Evolutionary conservation across 1,284 basidiomycete genomes (phyloP), one percentile per base, ranked within the genome.

Genomic region (Leccinum pseudoinsigne): DNA sequence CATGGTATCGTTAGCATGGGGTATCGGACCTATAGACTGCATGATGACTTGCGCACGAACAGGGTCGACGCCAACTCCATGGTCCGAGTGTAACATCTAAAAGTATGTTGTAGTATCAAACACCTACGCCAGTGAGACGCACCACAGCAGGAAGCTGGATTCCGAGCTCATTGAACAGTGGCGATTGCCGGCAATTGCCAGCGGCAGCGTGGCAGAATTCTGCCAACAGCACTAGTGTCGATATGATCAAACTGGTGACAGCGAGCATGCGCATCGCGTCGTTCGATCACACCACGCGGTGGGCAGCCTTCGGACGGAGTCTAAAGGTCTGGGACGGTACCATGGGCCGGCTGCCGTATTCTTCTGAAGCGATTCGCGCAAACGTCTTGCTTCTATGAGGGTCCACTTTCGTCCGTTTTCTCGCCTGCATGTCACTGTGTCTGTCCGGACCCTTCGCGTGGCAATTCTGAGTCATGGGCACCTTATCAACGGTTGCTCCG

Each of bases 291-390:
- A 31, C 28, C 28, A 28, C 26, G 26, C 26, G 26, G 26, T 28
- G 26, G 26, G 26, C 26, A 31, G 28, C 9, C 28, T 31, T 31
- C 8, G 28, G 28, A 31, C 28, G 28, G 28, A 31, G 28, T 31
- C 28, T 31, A 31, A 31, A 31, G 28, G 28, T 31, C 28, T 31
- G 28, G 28, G 28, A 31, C 28, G 23, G 23, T 23, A 23, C 11
- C 47, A 26, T 40, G 61, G 62, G 12, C 40, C 55, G 38, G 21
- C 8, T 53, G 36, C 26, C 40, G 42, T 21, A 5, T 38, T 38
- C 55, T 57, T 66, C 51, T 9, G 40, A 11, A 18, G 12, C 31
- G 62, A 62, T 66, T 69, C 66, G 53, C 42, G 47, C 21, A 23
- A 23, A 23, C 23, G 23, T 23, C 9, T 28, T 14, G 65, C 54